Evolutionary conservation across 768 basidiomycete genomes (phyloP), one percentile per base, ranked within the genome.

Genomic region (Lactarius tabidus): DNA sequence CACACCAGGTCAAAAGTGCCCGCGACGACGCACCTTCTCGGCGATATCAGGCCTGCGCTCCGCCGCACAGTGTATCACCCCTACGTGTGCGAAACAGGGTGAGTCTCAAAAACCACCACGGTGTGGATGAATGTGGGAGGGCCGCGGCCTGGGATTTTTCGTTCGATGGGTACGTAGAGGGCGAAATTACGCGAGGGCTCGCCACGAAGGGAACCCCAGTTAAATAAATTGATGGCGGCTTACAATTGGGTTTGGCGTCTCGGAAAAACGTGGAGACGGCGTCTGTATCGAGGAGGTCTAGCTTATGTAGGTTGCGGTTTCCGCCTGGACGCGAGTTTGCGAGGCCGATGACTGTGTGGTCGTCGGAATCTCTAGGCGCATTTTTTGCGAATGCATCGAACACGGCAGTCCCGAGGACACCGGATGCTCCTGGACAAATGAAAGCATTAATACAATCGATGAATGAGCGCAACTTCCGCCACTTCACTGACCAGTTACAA

Each of bases 31-130:
- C 67, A 91, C 94, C 79, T 89, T 90, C 75, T 96, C 93, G 62
- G 93, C 95, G 15, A 93, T 90, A 72, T 98, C 95, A 6, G 95
- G 94, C 52, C 95, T 80, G 66, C 96, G 78, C 77, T 98, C 95
- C 2, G 96, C 96, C 17, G 96, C 96, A 71, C 95, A 97, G 72
- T 98, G 96, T 18, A 98, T 86, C 43, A 98, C 85, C 86, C 89
- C 88, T 90, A 72, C 70, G 28, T 38, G 28, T 38, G 29, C 10
- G 23, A 33, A 54, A 29, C 29, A 28, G 23, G 20, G 57, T 65
- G 29, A 61, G 59, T 26, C 41, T 31, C n/a, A 20, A 41, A 14
- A 20, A 20, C 17, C 41, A 20, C 41, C 18, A 41, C 39, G 17
- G 4, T 18, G 38, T 38, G 14, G 15, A 18, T 48, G 45, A 48